These are phyloP conservation scores for Nicotiana otophora DNA, from an alignment of 257 asterid species.

Conservation along the genomic window DNA sequence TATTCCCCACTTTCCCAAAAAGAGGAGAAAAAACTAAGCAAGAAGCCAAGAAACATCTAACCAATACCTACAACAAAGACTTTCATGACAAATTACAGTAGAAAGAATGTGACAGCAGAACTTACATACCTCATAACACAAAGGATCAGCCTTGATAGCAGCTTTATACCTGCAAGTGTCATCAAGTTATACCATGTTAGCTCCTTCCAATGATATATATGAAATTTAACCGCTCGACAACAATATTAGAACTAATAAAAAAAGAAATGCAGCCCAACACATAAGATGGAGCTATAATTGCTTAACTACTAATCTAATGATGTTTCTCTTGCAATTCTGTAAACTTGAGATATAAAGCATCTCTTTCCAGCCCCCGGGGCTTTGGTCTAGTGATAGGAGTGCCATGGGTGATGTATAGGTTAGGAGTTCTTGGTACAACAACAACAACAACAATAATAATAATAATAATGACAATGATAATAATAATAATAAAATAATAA, in stretches of 20 bases:
- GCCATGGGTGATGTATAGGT: too few species aligned
- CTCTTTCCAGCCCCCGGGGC: not conserved
- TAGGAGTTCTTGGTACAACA: too few species aligned
- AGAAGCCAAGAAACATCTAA: constrained; percentile 2
- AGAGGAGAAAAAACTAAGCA: not conserved
- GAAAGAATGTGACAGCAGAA: constrained; percentile 12
- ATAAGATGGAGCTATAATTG: not conserved
- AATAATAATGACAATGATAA: too few species aligned
- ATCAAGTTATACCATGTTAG: constrained; percentile 22
- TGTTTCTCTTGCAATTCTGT: not conserved
- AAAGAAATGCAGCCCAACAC: not conserved
- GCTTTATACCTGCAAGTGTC: constrained; percentile 81
- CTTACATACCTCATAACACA: constrained; percentile 82
- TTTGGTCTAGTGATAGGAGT: too few species aligned
- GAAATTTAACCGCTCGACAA: not conserved
- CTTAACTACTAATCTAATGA: not conserved
- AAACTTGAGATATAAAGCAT: not conserved
- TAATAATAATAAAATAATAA: too few species aligned
- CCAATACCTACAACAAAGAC: not conserved
- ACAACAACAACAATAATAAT: too few species aligned
- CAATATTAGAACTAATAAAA: not conserved
- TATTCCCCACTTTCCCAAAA: not conserved
- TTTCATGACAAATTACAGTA: constrained; percentile 10
- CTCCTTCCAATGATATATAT: not conserved
- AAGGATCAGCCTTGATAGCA: constrained; percentile 96